phyloP scores from a whole-genome alignment of 495 filamentous ascomycete genomes.

The Penicillium salamii region DNA sequence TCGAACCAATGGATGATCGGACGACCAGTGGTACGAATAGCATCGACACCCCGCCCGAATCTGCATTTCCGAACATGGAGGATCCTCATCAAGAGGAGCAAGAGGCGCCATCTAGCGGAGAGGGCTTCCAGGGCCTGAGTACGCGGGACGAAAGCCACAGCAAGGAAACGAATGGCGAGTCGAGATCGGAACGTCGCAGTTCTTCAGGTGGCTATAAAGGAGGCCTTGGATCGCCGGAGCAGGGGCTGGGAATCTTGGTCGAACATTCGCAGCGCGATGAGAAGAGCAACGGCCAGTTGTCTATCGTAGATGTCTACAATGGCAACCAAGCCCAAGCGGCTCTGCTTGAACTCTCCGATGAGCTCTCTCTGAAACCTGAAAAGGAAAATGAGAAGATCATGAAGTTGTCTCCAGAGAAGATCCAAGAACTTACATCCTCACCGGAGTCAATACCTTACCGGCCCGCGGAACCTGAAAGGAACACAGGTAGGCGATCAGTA shows the following conservation, averaged over 20 bases:
- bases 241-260: slow-evolving; percentile 25
- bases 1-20: slow-evolving; percentile 7
- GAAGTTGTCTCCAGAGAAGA: slow-evolving; percentile 52
- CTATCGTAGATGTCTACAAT: slow-evolving; percentile 20
- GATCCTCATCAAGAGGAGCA: too few relatives aligned
- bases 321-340: slow-evolving; percentile 18
- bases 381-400: slow-evolving; percentile 43
- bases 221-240: slow-evolving; percentile 3
- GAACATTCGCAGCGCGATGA: slow-evolving; percentile 10
- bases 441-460: slow-evolving; percentile 50
- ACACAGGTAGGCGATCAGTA: slow-evolving; percentile 21
- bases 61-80: too few relatives aligned
- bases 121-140: too few relatives aligned
- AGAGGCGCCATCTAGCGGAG: not conserved
- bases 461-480: slow-evolving; percentile 22
- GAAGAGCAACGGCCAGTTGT: slow-evolving; percentile 3
- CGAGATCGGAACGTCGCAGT: not conserved
- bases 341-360: slow-evolving; percentile 18
- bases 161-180: not conserved
- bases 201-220: not conserved
- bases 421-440: slow-evolving; percentile 54
- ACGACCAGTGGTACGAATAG: not conserved
- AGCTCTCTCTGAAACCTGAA: slow-evolving; percentile 5
- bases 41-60: not conserved
- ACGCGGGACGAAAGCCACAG: too few relatives aligned